A percentile compares a stretch with the other conserved stretches of the same genome.
phyloP scores from a whole-genome alignment of 2,329 filamentous ascomycete genomes.

The Aspergillus quadricinctus region DNA sequence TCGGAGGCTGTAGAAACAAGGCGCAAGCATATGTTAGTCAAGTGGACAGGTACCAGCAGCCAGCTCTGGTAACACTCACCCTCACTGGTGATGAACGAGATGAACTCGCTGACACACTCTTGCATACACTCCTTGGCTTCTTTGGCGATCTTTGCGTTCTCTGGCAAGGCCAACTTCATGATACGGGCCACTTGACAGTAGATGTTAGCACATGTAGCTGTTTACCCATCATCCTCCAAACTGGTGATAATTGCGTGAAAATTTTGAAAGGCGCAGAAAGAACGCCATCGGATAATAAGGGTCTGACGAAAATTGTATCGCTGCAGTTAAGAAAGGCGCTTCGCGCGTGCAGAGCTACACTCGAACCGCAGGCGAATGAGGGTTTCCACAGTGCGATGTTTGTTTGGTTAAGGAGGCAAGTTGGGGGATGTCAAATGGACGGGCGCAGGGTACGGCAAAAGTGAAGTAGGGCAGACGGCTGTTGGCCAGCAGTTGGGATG shows the following conservation, averaged over 20 bases:
- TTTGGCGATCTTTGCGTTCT: conserved; percentile 98
- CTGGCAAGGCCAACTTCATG: conserved; percentile 96
- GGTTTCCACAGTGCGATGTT: neutral
- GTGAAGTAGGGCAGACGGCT: conserved; percentile 26
- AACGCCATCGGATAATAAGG: neutral
- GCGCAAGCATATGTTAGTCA: conserved; percentile 1
- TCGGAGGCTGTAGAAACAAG: conserved; percentile 70
- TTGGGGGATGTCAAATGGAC: conserved; percentile 8
- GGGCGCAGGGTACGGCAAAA: conserved; percentile 28
- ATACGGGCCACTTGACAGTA: conserved; percentile 96
- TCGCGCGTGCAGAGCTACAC: neutral
- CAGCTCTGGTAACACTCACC: conserved; percentile 54
- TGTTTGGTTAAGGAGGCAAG: conserved; percentile 9
- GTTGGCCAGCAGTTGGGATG: conserved; percentile 27
- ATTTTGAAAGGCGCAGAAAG: neutral
- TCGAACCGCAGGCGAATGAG: neutral
- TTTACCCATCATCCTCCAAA: neutral
- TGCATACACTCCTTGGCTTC: conserved; percentile 99
- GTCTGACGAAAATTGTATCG: neutral
- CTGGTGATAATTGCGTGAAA: neutral
- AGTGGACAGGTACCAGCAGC: neutral
- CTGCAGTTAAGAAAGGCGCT: neutral
- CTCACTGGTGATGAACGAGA: conserved; percentile 99
- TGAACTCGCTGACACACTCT: conserved; percentile 99
- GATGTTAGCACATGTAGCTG: conserved; percentile 17